Evolutionary conservation across 306 rosid species (phyloP).

Genomic region (Arachis hypogaea): DNA sequence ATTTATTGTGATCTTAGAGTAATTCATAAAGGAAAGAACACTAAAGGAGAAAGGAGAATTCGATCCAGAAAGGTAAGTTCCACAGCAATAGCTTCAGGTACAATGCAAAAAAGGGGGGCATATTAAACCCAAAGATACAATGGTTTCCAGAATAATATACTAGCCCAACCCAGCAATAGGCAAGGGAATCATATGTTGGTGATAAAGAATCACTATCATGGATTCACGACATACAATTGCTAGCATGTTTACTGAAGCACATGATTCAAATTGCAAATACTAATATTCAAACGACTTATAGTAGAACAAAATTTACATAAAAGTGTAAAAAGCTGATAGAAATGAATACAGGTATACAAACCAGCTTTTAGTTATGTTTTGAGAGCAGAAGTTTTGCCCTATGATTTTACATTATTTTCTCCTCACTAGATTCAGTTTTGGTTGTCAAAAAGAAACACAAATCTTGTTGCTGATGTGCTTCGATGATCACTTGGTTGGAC

Average conservation of each 20-base stretch:
- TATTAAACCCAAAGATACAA: slow-evolving; percentile 17
- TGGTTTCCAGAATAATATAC: slow-evolving; percentile 17
- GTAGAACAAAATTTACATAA: slow-evolving; percentile 9
- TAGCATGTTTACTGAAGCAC: too few species aligned
- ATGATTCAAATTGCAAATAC: not conserved
- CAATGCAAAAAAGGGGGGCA: slow-evolving; percentile 15
- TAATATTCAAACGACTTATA: too few species aligned
- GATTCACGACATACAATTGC: too few species aligned
- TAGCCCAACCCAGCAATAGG: not conserved
- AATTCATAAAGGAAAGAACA: slow-evolving; percentile 24
- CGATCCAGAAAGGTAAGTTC: slow-evolving; percentile 15
- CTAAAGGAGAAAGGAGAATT: not conserved
- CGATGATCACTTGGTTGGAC: too few species aligned
- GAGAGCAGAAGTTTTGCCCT: too few species aligned
- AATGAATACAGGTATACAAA: not conserved
- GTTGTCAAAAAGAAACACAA: too few species aligned
- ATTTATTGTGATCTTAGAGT: slow-evolving; percentile 10
- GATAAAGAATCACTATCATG: not conserved
- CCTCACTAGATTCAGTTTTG: too few species aligned
- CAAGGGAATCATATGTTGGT: slow-evolving; percentile 23
- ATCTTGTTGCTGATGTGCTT: too few species aligned
- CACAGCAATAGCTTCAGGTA: slow-evolving; percentile 1
- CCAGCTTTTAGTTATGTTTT: slow-evolving; percentile 2
- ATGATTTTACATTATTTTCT: too few species aligned
- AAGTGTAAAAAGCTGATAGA: not conserved